Base-by-base conservation (phyloP, 2,329 filamentous ascomycete genomes). In the Coniella vitis region DNA sequence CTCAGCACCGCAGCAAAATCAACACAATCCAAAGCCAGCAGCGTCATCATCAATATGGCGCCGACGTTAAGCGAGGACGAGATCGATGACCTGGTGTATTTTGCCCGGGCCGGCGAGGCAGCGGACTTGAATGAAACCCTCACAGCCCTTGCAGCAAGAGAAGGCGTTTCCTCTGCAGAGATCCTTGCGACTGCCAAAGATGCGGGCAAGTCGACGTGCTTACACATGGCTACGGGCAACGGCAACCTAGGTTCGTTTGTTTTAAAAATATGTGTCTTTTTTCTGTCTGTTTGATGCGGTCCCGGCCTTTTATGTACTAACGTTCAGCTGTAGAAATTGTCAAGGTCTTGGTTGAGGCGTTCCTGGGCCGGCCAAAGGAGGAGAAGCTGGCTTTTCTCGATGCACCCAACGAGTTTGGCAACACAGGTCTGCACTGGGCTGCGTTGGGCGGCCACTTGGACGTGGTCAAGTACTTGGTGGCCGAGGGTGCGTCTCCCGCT, bases 221-320 rank as follows among this genome's bases (percentile, higher is more conserved):
- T 97, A 61, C 93, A 98, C 69, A 96, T 94, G 80, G 89, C 90
- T 7, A 83, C 88, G 20, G 93, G 88, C 21, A 98, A 98, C 63
- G 91, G 91, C 1, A 85, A 95, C 62, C 61, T 79, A 53, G 86
- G 89, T 90, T 76, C 59, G 72, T 36, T 34, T 1, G 17, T 13
- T 22, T 25, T n/a, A 16, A 5, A 5, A 4, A 10, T n/a, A n/a
- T 9, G 12, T n/a, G 8, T 12, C 8, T 22, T 4, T 14, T 4
- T 9, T 29, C 25, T 3, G 4, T 3, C 17, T 9, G 17, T 3
- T 3, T 20, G 2, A 5, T 29, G 5, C 25, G 5, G 25, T 5
- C 5, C 25, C 10, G 5, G 25, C 25, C 5, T 29, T 5, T 29
- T 29, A 5, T 29, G 25, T 5, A 12, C 14, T 54, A 13, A 37